Evolutionary conservation across 2,329 filamentous ascomycete species (phyloP), one percentile per base, ranked within the genome.

Genomic region (Fusarium coffeatum): DNA sequence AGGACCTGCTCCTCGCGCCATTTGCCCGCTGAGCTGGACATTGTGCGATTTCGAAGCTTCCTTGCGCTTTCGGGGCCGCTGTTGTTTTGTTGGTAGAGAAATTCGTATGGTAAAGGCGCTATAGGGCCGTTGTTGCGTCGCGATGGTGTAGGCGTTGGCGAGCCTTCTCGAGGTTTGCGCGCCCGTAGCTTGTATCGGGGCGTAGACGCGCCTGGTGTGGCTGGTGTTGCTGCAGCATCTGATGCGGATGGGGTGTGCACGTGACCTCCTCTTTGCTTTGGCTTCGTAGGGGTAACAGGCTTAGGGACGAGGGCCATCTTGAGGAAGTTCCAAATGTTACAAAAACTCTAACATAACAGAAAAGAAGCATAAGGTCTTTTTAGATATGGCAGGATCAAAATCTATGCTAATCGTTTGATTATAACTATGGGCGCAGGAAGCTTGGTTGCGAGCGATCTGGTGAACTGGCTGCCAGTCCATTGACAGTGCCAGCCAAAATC

Each of bases 1-100:
- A 89, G 86, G 76, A 89, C 82, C 83, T 89, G 87, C 79, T 89
- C 87, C 83, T 89, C 87, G 79, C 86, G 85, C 85, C 86, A 89
- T 80, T 89, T 89, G 76, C 83, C 84, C 74, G 84, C 81, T 66
- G 86, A 84, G 78, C 80, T 82, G 70, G 87, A 85, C 87, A 89
- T 89, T 55, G 66, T 79, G 75, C 72, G 65, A 58, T 64, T 54
- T 25, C 54, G 53, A 42, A n/a, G 49, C 46, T 47, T 55, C 15
- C 43, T 58, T 15, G 37, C 46, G 37, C 55, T 71, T 41, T 48
- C 50, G 45, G 43, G 55, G 18, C 16, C 30, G 23, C 28, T 18
- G 11, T 23, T 64, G 22, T 58, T 37, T 12, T 42, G 32, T 8
- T 58, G 40, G 49, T 72, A 53, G 30, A 57, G 40, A 32, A 48